Base-by-base conservation (phyloP, 805 yeast genomes). In the Yarrowia sp. region DNA sequence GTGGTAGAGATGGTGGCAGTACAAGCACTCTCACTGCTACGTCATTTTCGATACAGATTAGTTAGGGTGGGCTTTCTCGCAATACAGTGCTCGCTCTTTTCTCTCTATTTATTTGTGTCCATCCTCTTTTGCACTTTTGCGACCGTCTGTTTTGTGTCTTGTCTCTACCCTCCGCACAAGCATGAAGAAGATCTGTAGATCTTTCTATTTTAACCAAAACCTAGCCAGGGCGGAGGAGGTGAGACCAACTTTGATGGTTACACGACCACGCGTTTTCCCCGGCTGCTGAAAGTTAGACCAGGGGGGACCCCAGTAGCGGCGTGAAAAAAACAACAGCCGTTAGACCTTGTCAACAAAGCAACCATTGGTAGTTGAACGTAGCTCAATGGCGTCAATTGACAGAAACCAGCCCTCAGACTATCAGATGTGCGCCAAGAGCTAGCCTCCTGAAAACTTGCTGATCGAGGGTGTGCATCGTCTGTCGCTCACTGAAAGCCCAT, bases 191-290 rank as follows among this genome's bases (percentile, higher is more conserved):
- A 53, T 53, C 59, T 14, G 59, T n/a, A 16, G 59, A 53, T 53
- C 59, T 16, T 53, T 53, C 59, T 53, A 53, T 53, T 53, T 53
- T 53, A 38, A 38, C 43, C 15, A 8, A 16, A 52, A 52, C 58
- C 19, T 52, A 9, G 43, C 42, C 43, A 38, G 58, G 42, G 42
- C 16, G 58, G 58, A 52, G 58, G 58, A 52, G 58, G 45, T 53
- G 45, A 40, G 45, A 40, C 45, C 59, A 53, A 53, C 45, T 40
- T 53, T 38, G n/a, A 14, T 14, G 14, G 11, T 0, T 38, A 53
- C 59, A 53, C 59, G 59, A 38, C 59, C 59, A 53, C 59, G 59
- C 59, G 59, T 53, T 53, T 49, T 40, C 42, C 55, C 43, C 32
- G 35, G 59, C 45, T 53, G 59, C 59, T 40, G 45, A 53, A 53